phyloP scores from a whole-genome alignment of 108 stramenopile species.

The Schizochytrium sp. region DNA sequence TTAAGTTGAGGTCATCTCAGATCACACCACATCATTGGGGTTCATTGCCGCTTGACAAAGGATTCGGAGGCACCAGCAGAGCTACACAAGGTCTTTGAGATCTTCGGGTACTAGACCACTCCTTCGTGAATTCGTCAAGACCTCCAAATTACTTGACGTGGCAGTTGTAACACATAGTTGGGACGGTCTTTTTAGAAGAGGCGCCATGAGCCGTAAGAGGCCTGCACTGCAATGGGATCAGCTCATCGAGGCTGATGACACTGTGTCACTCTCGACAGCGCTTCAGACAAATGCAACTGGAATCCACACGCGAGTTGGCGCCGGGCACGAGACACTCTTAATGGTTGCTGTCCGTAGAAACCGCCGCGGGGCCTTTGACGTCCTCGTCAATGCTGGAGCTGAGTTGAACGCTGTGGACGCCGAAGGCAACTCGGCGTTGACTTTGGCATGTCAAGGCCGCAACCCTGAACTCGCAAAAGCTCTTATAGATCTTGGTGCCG shows the following conservation, averaged over 20 bases:
- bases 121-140: too few relatives aligned
- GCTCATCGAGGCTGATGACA: background rate
- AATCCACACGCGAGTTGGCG: background rate
- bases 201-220: background rate
- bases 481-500: slow-evolving; percentile 71
- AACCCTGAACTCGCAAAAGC: slow-evolving; percentile 65
- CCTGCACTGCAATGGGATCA: background rate
- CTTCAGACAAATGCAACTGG: background rate
- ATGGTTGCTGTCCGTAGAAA: background rate
- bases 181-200: too few relatives aligned
- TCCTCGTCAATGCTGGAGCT: background rate
- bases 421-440: slow-evolving; percentile 69
- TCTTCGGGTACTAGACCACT: too few relatives aligned
- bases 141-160: too few relatives aligned
- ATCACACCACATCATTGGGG: too few relatives aligned
- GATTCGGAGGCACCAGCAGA: too few relatives aligned
- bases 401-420: slow-evolving; percentile 24
- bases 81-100: too few relatives aligned
- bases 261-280: background rate
- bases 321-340: background rate
- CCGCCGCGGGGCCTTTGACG: background rate
- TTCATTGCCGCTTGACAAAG: too few relatives aligned
- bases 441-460: slow-evolving; percentile 63
- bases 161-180: too few relatives aligned
- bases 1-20: too few relatives aligned